These are phyloP conservation scores for Penicillium brasilianum DNA, from an alignment of 2,329 filamentous ascomycete genomes.

Conservation along the genomic window DNA sequence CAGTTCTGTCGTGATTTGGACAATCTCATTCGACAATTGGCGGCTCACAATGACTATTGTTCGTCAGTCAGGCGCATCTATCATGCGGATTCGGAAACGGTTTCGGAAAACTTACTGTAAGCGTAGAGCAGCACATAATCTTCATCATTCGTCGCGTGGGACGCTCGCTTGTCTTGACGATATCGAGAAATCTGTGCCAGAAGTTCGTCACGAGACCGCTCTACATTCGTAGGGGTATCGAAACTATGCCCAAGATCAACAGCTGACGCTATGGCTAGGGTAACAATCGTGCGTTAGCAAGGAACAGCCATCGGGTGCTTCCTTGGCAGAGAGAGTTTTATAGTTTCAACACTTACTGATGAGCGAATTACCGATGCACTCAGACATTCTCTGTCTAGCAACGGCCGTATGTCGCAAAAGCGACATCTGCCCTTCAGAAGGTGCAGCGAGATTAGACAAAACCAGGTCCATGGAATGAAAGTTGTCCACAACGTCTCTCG, in stretches of 20 bases:
- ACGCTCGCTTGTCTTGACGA: background rate
- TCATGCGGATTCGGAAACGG: background rate
- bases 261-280: background rate
- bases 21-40: slow-evolving; percentile 62
- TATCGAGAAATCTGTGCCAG: slow-evolving; percentile 6
- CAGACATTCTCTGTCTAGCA: background rate
- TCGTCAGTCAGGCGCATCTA: slow-evolving; percentile 61
- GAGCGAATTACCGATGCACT: background rate
- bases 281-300: background rate
- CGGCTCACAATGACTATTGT: slow-evolving; percentile 67
- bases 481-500: slow-evolving; percentile 82
- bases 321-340: background rate
- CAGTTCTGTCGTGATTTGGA: slow-evolving; percentile 58
- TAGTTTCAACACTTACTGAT: background rate
- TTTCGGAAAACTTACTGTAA: background rate
- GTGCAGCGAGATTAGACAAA: background rate
- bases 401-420: background rate
- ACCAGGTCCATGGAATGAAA: slow-evolving; percentile 94
- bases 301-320: background rate
- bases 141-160: slow-evolving; percentile 1
- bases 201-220: slow-evolving; percentile 1
- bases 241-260: background rate
- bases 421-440: slow-evolving; percentile 44
- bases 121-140: slow-evolving; percentile 5
- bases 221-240: background rate